Conservation (phyloP, 108 stramenopile genomes). For the Licmophora abbreviata region DNA sequence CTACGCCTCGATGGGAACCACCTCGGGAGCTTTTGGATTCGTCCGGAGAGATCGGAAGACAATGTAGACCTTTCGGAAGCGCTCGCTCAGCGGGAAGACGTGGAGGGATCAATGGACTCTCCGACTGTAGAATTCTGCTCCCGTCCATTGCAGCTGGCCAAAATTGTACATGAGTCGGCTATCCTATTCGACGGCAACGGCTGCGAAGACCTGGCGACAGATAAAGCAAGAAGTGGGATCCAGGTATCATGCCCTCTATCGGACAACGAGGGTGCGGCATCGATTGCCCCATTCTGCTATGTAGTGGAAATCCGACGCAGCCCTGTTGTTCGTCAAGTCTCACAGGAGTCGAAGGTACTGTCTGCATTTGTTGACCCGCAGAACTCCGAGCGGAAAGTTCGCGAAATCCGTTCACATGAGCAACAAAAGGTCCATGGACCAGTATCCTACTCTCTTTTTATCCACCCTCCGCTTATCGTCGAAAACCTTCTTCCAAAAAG, state of each 20-base stretch:
- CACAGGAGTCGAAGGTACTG: neutral
- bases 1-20: constrained; percentile 49
- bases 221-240: constrained; percentile 53
- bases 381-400: constrained; percentile 1
- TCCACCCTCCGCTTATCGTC: constrained; percentile 91
- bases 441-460: constrained; percentile 73
- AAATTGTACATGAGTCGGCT: constrained; percentile 73
- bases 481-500: constrained; percentile 87
- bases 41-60: constrained; percentile 33
- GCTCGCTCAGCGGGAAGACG: neutral
- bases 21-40: constrained; percentile 71
- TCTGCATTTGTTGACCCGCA: constrained; percentile 1
- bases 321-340: constrained; percentile 29
- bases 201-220: constrained; percentile 35
- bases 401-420: constrained; percentile 4
- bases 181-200: constrained; percentile 37
- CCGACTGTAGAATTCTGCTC: constrained; percentile 32
- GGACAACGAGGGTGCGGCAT: neutral
- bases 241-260: constrained; percentile 71
- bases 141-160: constrained; percentile 68
- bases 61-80: neutral
- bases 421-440: constrained; percentile 46
- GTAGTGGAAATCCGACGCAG: constrained; percentile 78
- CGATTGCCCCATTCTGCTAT: constrained; percentile 23
- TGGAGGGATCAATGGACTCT: neutral